Conservation (phyloP, 1,284 basidiomycete genomes). For the Laetiporus sulphureus region DNA sequence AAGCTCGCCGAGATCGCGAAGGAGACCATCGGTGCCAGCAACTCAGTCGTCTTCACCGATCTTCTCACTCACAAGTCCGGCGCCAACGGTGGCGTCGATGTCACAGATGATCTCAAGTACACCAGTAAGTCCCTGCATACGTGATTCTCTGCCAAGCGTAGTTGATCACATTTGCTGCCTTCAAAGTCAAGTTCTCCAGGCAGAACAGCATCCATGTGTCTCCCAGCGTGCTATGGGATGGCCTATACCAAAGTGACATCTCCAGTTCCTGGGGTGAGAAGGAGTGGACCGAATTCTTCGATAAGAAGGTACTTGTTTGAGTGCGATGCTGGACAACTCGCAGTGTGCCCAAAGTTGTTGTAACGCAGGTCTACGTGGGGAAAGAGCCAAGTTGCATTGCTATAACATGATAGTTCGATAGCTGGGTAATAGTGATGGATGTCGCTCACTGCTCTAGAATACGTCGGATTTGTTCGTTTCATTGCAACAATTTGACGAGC, state of each 20-base stretch:
- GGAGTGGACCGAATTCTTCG: slow-evolving; percentile 84
- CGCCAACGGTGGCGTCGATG: slow-evolving; percentile 69
- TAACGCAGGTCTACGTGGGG: too few species aligned
- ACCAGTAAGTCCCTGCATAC: slow-evolving; percentile 59
- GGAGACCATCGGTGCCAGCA: slow-evolving; percentile 39
- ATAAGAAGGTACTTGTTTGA: slow-evolving; percentile 45
- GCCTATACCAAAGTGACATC: slow-evolving; percentile 72
- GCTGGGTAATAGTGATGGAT: background rate
- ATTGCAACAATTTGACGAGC: slow-evolving; percentile 38
- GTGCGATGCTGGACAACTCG: background rate
- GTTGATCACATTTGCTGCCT: too few species aligned
- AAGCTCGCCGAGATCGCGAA: slow-evolving; percentile 61
- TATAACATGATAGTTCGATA: background rate
- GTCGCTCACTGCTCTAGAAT: background rate
- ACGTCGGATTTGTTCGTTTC: background rate
- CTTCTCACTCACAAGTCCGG: slow-evolving; percentile 55
- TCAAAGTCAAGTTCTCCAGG: slow-evolving; percentile 76
- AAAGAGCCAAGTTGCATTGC: background rate
- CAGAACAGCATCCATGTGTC: slow-evolving; percentile 94
- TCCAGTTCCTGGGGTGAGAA: slow-evolving; percentile 79
- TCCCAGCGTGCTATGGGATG: slow-evolving; percentile 84
- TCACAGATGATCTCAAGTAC: slow-evolving; percentile 85
- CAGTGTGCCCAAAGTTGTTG: too few species aligned
- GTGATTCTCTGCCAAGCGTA: too few species aligned
- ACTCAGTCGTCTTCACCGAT: slow-evolving; percentile 49